phyloP scores from a whole-genome alignment of 352 stramenopile genomes.

The Halophytophthora polymorphica region DNA sequence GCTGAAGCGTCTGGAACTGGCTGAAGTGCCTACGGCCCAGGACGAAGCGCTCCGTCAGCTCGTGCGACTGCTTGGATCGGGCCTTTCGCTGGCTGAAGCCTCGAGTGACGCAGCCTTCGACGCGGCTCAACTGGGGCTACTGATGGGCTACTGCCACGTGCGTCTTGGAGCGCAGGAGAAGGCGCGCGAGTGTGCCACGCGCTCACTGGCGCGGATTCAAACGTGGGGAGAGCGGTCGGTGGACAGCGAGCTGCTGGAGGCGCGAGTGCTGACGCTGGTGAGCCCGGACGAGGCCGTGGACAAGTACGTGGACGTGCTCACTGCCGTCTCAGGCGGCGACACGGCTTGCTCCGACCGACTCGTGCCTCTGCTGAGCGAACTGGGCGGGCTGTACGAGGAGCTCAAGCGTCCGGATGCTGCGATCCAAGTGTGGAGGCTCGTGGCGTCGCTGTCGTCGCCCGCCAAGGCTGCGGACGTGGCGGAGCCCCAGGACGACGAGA shows the following conservation, averaged over 20 bases:
- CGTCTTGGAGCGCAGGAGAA: conserved; percentile 23
- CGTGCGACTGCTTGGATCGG: conserved; percentile 36
- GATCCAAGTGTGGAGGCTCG: conserved; percentile 64
- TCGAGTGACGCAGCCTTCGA: conserved; percentile 13
- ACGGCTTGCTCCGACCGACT: conserved; percentile 15
- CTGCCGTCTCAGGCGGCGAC: conserved; percentile 9
- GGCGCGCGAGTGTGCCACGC: conserved; percentile 10
- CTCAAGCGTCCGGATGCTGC: conserved; percentile 39
- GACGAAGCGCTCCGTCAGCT: conserved; percentile 18
- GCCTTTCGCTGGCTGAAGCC: conserved; percentile 24
- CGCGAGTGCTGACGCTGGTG: conserved; percentile 39
- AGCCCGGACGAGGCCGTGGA: conserved; percentile 19
- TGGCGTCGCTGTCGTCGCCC: conserved; percentile 28
- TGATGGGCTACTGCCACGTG: conserved; percentile 41
- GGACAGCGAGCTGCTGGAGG: conserved; percentile 32
- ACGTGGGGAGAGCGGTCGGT: conserved; percentile 6
- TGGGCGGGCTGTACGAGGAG: conserved; percentile 58
- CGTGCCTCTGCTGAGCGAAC: conserved; percentile 50
- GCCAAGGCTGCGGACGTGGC: conserved; percentile 11
- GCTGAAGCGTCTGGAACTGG: conserved; percentile 37
- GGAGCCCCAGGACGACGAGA: conserved; percentile 20
- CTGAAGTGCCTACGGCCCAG: conserved; percentile 12
- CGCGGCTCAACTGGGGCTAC: conserved; percentile 31
- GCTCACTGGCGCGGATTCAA: conserved; percentile 26
- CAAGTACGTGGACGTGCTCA: conserved; percentile 32